Percentiles rank a stretch among this genome's conserved stretches.
These are phyloP conservation scores for Pythium folliculosum DNA, from an alignment of 352 stramenopile species.

Conservation along the genomic window DNA sequence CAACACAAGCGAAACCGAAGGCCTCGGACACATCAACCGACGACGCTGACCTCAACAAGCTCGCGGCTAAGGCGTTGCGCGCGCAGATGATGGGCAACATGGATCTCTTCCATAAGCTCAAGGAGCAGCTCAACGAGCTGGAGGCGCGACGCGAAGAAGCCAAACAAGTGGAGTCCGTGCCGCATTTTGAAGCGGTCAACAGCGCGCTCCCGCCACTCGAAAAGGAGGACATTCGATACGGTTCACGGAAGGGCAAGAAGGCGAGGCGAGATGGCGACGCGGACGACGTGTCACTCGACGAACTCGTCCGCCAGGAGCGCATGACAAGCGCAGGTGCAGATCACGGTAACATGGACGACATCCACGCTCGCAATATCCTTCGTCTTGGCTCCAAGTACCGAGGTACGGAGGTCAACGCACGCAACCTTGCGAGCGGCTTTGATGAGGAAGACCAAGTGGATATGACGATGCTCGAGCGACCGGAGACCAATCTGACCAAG, in stretches of 20 bases:
- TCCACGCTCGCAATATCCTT: conserved; percentile 73
- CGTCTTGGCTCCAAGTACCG: conserved; percentile 74
- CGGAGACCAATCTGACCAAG: conserved; percentile 57
- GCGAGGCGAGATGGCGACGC: conserved; percentile 31
- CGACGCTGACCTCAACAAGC: conserved; percentile 70
- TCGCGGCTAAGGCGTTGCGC: conserved; percentile 72
- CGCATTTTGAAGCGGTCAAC: conserved; percentile 60
- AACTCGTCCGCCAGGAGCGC: conserved; percentile 79
- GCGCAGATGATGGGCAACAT: conserved; percentile 87
- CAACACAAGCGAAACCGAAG: not conserved
- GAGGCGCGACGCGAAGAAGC: conserved; percentile 60
- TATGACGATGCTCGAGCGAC: conserved; percentile 55
- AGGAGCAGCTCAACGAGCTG: conserved; percentile 78
- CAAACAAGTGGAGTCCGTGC: conserved; percentile 40
- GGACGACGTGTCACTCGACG: conserved; percentile 49
- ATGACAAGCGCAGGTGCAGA: conserved; percentile 49
- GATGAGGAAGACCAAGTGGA: conserved; percentile 83
- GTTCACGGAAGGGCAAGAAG: conserved; percentile 69
- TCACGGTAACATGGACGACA: conserved; percentile 66
- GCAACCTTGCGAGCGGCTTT: conserved; percentile 74
- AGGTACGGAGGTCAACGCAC: conserved; percentile 60
- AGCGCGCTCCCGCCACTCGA: conserved; percentile 67
- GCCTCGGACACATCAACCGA: not conserved
- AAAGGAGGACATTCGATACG: conserved; percentile 65
- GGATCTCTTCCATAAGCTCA: conserved; percentile 69